Base-by-base conservation (phyloP, 2,329 filamentous ascomycete species). In the Elsinoe fawcettii region DNA sequence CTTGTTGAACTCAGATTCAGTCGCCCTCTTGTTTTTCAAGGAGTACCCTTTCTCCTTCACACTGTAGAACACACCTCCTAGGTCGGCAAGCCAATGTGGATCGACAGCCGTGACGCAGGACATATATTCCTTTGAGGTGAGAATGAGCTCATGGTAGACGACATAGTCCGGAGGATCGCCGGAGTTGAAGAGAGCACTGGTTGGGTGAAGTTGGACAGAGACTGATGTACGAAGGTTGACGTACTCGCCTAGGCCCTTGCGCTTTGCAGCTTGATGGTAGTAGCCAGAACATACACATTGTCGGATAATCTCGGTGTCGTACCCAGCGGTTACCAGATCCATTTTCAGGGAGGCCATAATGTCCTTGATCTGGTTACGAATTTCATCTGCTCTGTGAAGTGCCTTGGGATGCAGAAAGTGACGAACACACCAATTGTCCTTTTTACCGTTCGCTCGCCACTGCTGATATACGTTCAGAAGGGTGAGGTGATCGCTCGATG, bases 11-110 rank as follows among this genome's bases (percentile, higher is more conserved):
- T 96, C 92, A 14, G 85, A 86, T 74, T 97, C 92, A 0, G 87
- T 92, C 49, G 96, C 83, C 56, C 88, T 82, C 73, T 90, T 92
- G 66, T 96, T 88, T 23, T 88, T 80, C 11, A 86, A 84, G 12
- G 88, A 95, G 69, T 95, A 99, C 1, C 92, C 93, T 73, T 99
- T 99, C 73, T 97, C 92, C 74, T 96, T 96, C 67, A 99, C 82
- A 1, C 87, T 93, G 72, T 97, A 99, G 71, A 99, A 99, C 0
- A 99, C 93, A 1, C 91, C 93, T 32, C 95, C 93, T 5, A 99
- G 78, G 69, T 99, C 93, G 5, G 93, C 93, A 39, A 99, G 82
- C 93, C 93, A 99, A 69, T 95, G 90, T 55, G 93, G 92, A 70
- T 99, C 93, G 1, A 99, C 93, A 1, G 90, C 84, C 3, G 93